Conservation (phyloP, 176 grass and related monocot species). For the Paspalum vaginatum region DNA sequence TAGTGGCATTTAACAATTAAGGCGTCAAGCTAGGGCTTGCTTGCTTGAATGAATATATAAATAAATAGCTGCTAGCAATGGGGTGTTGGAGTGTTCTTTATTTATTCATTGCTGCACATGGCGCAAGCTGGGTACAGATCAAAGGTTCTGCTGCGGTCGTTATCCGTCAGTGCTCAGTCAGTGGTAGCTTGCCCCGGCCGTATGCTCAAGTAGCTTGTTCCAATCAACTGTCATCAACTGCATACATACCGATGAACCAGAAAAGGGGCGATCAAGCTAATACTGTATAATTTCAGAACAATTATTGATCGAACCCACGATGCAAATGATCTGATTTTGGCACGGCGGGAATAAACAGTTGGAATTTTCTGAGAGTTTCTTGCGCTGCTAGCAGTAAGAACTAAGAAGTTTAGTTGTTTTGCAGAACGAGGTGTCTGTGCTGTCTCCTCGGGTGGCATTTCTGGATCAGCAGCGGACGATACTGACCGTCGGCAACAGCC, state of each 20-base stretch:
- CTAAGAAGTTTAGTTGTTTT: background rate
- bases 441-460: conserved; percentile 87
- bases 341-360: too few species aligned
- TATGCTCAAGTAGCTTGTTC: background rate
- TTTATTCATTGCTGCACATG: conserved; percentile 42
- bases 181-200: background rate
- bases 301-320: too few species aligned
- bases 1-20: conserved; percentile 27
- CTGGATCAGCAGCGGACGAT: conserved; percentile 92
- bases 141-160: background rate
- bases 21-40: background rate
- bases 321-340: too few species aligned
- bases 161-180: background rate
- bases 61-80: background rate
- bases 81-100: background rate
- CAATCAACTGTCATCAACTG: background rate
- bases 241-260: too few species aligned
- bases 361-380: background rate
- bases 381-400: background rate
- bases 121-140: conserved; percentile 13
- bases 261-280: too few species aligned
- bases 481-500: conserved; percentile 93
- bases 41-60: background rate
- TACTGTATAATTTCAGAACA: too few species aligned
- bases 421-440: conserved; percentile 80